Base-by-base conservation (phyloP, 129 eudicot species). In the Lactuca saligna region DNA sequence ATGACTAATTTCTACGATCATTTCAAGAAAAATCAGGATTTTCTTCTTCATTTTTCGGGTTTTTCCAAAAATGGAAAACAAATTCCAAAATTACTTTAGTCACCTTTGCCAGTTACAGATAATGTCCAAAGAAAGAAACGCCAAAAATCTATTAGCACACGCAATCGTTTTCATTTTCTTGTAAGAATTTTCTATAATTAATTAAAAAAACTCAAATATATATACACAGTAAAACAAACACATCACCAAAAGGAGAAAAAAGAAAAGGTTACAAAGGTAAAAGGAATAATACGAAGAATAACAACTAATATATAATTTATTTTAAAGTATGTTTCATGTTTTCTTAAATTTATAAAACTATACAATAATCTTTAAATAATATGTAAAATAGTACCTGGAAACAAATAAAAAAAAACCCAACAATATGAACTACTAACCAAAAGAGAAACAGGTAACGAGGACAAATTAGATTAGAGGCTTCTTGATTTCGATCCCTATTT, bases 261-360 rank as follows among this genome's bases (percentile, higher is more conserved):
- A 49, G 61, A 61, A 66, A 57, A 34, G 61, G 68, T 58, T 66
- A 60, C 61, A 75, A 64, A 67, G 49, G 74, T 68, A 46, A 75
- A 67, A 11, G 69, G 69, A 59, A 68, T 68, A 60, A 53, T 63
- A 50, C 58, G 37, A 58, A 51, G 74, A 68, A 68, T 37, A 67
- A 59, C 33, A 13, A 35, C 57, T 17, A 14, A 9, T 29, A 11
- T 15, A 68, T 5, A 59, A 6, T 1, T 39, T 6, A 34, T 49
- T 48, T 0, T 10, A 16, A 37, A 62, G 9, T 42, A 32, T 33
- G 6, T 14, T 41, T 59, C 12, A 10, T 17, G 25, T 17, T 31
- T 35, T 41, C 13, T 15, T 41, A 3, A 72, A 42, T 0, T 3
- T 11, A 7, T 37, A 39, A 13, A 48, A 53, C 13, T 39, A 39